A percentile compares a stretch with the other conserved stretches of the same genome.
These are phyloP conservation scores for Clausena lansium DNA, from an alignment of 345 rosid species.

Conservation along the genomic window DNA sequence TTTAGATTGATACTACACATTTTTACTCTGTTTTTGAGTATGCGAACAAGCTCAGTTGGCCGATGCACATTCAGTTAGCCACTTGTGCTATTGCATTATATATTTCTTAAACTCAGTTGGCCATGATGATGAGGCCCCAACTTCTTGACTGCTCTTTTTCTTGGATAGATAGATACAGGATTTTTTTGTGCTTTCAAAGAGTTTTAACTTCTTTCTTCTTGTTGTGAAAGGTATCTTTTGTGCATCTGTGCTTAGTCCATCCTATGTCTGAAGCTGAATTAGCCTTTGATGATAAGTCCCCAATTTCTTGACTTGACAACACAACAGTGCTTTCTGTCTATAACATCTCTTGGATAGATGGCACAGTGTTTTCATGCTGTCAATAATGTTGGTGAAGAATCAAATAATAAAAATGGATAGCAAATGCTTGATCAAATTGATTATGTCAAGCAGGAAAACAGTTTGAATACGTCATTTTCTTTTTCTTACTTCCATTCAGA, in stretches of 20 bases:
- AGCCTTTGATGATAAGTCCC: background rate
- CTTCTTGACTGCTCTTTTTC: background rate
- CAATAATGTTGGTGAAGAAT: background rate
- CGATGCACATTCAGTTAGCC: background rate
- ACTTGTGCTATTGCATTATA: background rate
- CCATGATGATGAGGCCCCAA: background rate
- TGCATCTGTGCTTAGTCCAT: background rate
- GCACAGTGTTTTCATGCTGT: background rate
- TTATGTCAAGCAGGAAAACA: background rate
- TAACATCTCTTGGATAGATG: background rate
- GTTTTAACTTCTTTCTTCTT: background rate
- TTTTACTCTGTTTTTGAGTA: background rate
- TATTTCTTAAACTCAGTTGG: background rate
- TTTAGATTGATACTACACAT: background rate
- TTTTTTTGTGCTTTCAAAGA: background rate
- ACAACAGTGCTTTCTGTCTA: background rate
- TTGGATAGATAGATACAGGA: background rate
- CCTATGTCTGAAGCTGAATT: background rate
- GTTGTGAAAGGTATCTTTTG: background rate
- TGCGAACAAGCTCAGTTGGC: no score
- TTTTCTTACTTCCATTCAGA: background rate
- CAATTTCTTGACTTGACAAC: background rate
- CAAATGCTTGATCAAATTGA: slow-evolving; percentile 5
- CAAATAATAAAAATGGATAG: background rate
- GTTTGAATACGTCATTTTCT: background rate